Percentiles rank a stretch among this genome's conserved stretches.
Evolutionary conservation across 2,329 filamentous ascomycete genomes (phyloP).

Genomic region (Rugonectria rugulosa): DNA sequence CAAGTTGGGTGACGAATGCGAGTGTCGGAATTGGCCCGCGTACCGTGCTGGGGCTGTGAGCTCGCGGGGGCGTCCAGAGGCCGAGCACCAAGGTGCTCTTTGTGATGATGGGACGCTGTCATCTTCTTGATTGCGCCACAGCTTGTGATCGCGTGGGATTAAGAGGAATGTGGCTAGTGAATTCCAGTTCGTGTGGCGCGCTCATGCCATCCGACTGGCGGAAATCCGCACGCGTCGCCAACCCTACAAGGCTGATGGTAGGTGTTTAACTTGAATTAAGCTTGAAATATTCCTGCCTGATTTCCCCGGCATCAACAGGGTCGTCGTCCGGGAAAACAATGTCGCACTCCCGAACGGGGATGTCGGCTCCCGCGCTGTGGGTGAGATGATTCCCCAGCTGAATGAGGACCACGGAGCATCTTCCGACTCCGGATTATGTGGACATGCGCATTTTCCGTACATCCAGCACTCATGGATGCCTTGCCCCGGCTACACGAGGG

Average conservation of each 20-base stretch:
- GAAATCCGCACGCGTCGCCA: constrained; percentile 7
- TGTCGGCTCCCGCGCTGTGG: too few species aligned
- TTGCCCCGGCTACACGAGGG: too few species aligned
- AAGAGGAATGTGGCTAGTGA: constrained; percentile 20
- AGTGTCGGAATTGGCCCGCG: constrained; percentile 23
- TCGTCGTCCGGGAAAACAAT: constrained; percentile 1
- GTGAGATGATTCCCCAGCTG: background rate
- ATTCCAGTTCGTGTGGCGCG: background rate
- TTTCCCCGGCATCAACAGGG: constrained; percentile 12
- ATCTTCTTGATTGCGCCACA: constrained; percentile 30
- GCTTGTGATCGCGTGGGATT: constrained; percentile 7
- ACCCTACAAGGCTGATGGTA: constrained; percentile 6
- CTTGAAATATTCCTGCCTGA: constrained; percentile 2
- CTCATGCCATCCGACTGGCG: background rate
- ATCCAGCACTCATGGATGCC: constrained; percentile 10
- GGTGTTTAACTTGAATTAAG: background rate
- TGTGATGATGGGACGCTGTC: constrained; percentile 28
- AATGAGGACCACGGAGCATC: background rate
- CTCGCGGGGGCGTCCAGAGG: constrained; percentile 18
- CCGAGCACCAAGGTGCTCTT: constrained; percentile 17
- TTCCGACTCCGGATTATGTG: constrained; percentile 5
- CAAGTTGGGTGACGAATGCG: background rate
- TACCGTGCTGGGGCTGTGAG: constrained; percentile 30
- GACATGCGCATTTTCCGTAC: constrained; percentile 10
- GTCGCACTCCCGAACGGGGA: background rate